phyloP scores from a whole-genome alignment of 164 flowering plant species.

The Umbilicus rupestris region DNA sequence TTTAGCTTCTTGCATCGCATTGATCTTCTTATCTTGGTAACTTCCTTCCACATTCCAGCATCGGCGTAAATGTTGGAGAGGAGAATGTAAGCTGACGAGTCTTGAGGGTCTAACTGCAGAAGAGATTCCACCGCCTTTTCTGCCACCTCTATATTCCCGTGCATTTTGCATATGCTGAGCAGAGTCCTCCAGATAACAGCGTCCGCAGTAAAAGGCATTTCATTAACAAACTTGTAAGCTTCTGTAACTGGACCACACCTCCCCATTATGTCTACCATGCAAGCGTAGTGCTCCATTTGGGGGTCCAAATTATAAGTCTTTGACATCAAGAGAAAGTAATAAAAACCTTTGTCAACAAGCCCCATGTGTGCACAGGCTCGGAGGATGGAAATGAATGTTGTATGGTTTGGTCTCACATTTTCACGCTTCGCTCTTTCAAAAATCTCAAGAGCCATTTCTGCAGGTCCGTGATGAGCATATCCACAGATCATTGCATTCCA shows the following conservation, averaged over 20 bases:
- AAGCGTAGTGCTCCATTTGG: slow-evolving; percentile 66
- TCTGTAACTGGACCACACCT: slow-evolving; percentile 47
- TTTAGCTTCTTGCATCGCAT: slow-evolving; percentile 47
- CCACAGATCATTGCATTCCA: slow-evolving; percentile 84
- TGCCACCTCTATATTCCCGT: slow-evolving; percentile 61
- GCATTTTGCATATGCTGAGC: slow-evolving; percentile 56
- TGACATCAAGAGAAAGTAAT: slow-evolving; percentile 48
- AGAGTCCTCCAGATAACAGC: slow-evolving; percentile 68
- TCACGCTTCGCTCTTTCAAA: slow-evolving; percentile 48
- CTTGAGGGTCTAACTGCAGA: slow-evolving; percentile 54
- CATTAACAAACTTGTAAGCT: slow-evolving; percentile 48
- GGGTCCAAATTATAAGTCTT: slow-evolving; percentile 44
- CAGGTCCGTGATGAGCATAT: slow-evolving; percentile 69
- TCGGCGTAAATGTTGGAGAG: slow-evolving; percentile 68
- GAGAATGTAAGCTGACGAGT: slow-evolving; percentile 61
- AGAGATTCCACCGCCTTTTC: slow-evolving; percentile 53
- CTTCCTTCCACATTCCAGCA: slow-evolving; percentile 66
- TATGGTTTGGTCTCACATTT: slow-evolving; percentile 61
- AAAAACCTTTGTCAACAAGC: slow-evolving; percentile 34
- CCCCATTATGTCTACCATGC: slow-evolving; percentile 72
- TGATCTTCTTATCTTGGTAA: slow-evolving; percentile 42
- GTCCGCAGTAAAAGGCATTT: slow-evolving; percentile 73
- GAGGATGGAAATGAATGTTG: slow-evolving; percentile 68
- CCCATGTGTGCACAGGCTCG: slow-evolving; percentile 78
- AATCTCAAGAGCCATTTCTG: slow-evolving; percentile 41